phyloP scores from a whole-genome alignment of 1,284 basidiomycete species.

The Fomitopsis pinicola region DNA sequence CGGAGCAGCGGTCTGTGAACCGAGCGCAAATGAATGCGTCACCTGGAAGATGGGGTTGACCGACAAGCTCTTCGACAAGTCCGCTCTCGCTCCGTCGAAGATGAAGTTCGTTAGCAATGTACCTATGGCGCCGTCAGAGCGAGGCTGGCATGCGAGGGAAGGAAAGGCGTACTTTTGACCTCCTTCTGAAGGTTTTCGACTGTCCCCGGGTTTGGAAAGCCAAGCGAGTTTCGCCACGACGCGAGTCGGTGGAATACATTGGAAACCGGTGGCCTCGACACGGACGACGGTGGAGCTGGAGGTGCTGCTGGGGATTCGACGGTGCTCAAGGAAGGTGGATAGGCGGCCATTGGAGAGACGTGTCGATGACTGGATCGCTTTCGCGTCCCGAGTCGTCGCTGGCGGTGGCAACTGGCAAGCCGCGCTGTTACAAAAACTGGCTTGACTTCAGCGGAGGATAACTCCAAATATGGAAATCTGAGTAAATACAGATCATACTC shows the following conservation, averaged over 20 bases:
- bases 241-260: conserved; percentile 71
- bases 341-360: conserved; percentile 20
- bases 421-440: not conserved
- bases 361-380: conserved; percentile 12
- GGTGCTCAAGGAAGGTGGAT: conserved; percentile 14
- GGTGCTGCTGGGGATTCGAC: conserved; percentile 11
- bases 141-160: not conserved
- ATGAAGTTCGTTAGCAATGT: conserved; percentile 93
- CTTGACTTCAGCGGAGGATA: not conserved
- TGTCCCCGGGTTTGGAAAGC: conserved; percentile 84
- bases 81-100: conserved; percentile 96
- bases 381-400: not conserved
- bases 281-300: conserved; percentile 11
- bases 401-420: not conserved
- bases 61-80: conserved; percentile 92
- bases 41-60: conserved; percentile 97
- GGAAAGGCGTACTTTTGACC: conserved; percentile 61
- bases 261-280: conserved; percentile 42
- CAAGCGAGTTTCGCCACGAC: conserved; percentile 76
- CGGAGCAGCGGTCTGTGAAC: conserved; percentile 69
- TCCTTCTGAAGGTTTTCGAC: conserved; percentile 91
- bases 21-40: conserved; percentile 91
- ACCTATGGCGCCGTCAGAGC: conserved; percentile 39
- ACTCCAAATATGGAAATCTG: not conserved
- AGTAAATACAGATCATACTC: not conserved